Conservation (phyloP, 306 rosid genomes). For the Citrullus mucosospermus region DNA sequence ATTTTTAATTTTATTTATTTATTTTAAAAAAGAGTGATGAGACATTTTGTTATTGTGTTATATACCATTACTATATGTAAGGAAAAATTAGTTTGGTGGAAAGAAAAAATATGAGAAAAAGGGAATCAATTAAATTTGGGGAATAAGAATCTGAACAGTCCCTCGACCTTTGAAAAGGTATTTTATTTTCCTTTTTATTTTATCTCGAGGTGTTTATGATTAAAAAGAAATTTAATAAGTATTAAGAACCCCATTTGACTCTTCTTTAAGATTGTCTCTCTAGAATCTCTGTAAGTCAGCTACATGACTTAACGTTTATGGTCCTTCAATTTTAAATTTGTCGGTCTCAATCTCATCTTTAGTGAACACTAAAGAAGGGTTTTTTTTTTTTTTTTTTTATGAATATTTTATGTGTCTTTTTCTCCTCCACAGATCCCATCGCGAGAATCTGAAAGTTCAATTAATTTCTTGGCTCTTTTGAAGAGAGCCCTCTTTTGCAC, state of each 20-base stretch:
- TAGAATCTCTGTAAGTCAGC: not conserved
- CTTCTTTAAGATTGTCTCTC: not conserved
- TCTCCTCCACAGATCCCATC: constrained; percentile 44
- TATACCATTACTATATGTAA: not conserved
- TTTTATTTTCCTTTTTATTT: not conserved
- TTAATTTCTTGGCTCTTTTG: constrained; percentile 5
- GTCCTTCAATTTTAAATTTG: not conserved
- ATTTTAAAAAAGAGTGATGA: too few species aligned
- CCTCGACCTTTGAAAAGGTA: not conserved
- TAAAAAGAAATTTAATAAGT: not conserved
- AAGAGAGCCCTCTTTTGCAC: not conserved
- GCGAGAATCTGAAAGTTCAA: constrained; percentile 27
- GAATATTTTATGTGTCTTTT: constrained; percentile 18
- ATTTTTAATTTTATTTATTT: too few species aligned
- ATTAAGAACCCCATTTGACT: not conserved
- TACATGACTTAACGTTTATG: not conserved
- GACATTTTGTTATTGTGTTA: too few species aligned
- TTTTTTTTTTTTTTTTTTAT: not conserved
- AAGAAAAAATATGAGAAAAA: not conserved
- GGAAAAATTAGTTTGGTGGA: not conserved
- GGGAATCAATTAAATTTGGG: not conserved
- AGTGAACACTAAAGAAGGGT: not conserved
- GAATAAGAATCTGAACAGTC: not conserved
- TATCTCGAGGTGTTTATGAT: not conserved
- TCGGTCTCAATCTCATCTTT: not conserved